A percentile compares a stretch with the other conserved stretches of the same genome.
These are phyloP conservation scores for Talinum fruticosum DNA, from an alignment of 148 eudicot species.

Conservation along the genomic window DNA sequence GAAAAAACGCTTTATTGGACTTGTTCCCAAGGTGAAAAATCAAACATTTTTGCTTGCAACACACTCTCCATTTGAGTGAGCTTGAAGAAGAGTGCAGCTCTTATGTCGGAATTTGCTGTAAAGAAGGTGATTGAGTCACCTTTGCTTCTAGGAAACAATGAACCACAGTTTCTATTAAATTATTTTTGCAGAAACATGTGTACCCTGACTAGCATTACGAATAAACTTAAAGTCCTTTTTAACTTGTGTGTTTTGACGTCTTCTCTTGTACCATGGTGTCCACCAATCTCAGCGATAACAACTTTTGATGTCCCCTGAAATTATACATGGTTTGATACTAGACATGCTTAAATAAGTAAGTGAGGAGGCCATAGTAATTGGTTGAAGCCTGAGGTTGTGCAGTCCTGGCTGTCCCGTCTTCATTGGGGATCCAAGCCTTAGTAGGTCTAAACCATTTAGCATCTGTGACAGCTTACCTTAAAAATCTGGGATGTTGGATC, in stretches of 20 bases:
- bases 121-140: background rate
- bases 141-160: background rate
- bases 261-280: background rate
- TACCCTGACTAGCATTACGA: background rate
- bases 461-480: background rate
- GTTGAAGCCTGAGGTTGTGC: background rate
- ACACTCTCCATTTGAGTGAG: background rate
- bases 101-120: background rate
- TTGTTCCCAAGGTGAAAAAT: no score
- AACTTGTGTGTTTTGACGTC: background rate
- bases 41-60: no score
- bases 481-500: background rate
- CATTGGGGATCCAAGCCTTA: background rate
- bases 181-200: background rate
- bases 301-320: background rate
- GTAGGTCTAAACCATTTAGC: background rate
- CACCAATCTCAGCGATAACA: background rate
- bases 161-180: background rate
- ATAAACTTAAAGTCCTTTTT: background rate
- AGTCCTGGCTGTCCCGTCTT: background rate
- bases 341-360: background rate
- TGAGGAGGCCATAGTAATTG: background rate
- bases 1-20: no score
- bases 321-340: background rate
- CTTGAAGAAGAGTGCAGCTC: background rate